A percentile compares a stretch with the other conserved stretches of the same genome.
Evolutionary conservation across 306 rosid genomes (phyloP).

Genomic region (Macrotyloma uniflorum): DNA sequence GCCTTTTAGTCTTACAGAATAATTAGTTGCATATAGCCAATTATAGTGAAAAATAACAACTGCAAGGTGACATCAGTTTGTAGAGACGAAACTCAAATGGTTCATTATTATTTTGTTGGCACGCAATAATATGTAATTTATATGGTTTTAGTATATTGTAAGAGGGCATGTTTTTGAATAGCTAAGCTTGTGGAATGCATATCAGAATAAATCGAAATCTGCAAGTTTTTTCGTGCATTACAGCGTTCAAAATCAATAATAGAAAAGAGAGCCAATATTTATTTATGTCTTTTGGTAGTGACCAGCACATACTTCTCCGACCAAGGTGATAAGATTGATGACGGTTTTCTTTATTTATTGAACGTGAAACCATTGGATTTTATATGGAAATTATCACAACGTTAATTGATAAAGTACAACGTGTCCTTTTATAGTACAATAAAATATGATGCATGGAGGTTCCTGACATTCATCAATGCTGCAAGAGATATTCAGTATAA

Average conservation of each 20-base stretch:
- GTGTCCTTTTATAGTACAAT: too few species aligned
- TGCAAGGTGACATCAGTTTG: conserved; percentile 27
- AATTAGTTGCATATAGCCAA: conserved; percentile 35
- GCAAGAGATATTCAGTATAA: too few species aligned
- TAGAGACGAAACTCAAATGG: conserved; percentile 25
- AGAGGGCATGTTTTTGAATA: conserved; percentile 19
- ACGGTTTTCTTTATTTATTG: too few species aligned
- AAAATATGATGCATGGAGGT: too few species aligned
- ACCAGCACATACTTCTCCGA: too few species aligned
- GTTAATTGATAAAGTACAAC: too few species aligned
- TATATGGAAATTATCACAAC: too few species aligned
- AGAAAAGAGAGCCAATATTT: neutral
- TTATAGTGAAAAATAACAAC: conserved; percentile 23
- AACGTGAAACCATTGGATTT: too few species aligned
- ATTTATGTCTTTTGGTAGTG: neutral
- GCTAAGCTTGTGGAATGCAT: conserved; percentile 17
- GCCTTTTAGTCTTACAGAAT: conserved; percentile 27
- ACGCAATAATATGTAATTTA: conserved; percentile 41
- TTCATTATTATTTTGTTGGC: conserved; percentile 45
- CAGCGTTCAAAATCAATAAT: neutral
- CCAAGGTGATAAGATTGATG: too few species aligned
- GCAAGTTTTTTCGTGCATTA: neutral
- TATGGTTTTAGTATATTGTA: conserved; percentile 21
- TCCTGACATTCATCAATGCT: too few species aligned
- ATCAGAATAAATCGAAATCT: conserved; percentile 4